These are phyloP conservation scores for Knoxdaviesia capensis DNA, from an alignment of 2,329 filamentous ascomycete genomes.

Conservation along the genomic window DNA sequence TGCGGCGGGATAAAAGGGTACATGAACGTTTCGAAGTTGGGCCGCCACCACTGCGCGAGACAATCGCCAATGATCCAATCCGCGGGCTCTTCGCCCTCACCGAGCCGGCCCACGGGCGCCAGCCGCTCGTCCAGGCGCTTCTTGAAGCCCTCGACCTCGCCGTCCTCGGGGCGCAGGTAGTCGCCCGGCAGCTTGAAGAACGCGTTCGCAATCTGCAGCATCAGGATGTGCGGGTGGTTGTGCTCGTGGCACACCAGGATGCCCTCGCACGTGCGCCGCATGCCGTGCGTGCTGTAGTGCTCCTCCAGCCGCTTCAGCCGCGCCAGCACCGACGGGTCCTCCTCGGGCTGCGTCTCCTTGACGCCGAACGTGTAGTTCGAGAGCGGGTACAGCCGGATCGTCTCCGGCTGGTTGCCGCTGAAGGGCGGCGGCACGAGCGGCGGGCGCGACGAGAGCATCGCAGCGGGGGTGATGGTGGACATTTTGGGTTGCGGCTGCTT, in stretches of 20 bases:
- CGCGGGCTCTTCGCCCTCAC: slow-evolving; percentile 55
- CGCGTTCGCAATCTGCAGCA: slow-evolving; percentile 97
- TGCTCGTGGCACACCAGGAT: slow-evolving; percentile 97
- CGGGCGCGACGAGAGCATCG: slow-evolving; percentile 58
- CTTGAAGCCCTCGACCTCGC: slow-evolving; percentile 93
- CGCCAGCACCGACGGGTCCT: slow-evolving; percentile 87
- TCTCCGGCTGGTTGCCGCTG: slow-evolving; percentile 72
- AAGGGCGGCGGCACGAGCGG: slow-evolving; percentile 68
- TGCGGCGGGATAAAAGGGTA: slow-evolving; percentile 95
- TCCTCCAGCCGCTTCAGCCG: slow-evolving; percentile 88
- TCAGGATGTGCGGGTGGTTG: slow-evolving; percentile 95
- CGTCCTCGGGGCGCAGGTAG: slow-evolving; percentile 74
- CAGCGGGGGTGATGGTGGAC: slow-evolving; percentile 65
- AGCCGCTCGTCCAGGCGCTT: slow-evolving; percentile 76
- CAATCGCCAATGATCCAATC: slow-evolving; percentile 94
- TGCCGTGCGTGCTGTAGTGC: slow-evolving; percentile 79
- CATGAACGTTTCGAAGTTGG: slow-evolving; percentile 99
- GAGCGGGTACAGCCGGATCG: slow-evolving; percentile 80
- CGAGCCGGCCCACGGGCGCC: slow-evolving; percentile 72
- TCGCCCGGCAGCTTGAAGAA: slow-evolving; percentile 98
- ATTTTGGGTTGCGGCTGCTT: slow-evolving; percentile 23
- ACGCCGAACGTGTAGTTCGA: slow-evolving; percentile 99
- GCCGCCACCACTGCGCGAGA: slow-evolving; percentile 93
- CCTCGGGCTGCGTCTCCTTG: slow-evolving; percentile 94
- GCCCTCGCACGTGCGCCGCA: slow-evolving; percentile 93